phyloP scores from a whole-genome alignment of 768 basidiomycete genomes.

The Baorangia bicolor region DNA sequence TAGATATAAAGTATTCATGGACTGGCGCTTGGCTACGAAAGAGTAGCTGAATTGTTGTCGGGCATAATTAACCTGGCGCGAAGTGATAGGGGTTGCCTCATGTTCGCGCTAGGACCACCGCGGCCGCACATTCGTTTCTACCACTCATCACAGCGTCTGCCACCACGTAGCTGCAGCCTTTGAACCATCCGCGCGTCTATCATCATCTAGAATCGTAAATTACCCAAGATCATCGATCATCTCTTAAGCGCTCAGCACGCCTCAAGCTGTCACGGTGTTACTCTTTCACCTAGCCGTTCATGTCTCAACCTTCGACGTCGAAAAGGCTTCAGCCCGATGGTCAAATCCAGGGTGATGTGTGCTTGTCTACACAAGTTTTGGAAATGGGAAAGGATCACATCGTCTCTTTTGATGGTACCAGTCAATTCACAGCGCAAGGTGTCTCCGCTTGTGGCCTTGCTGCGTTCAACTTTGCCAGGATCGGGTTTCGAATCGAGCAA shows the following conservation, averaged over 20 bases:
- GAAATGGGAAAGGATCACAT: conserved; percentile 35
- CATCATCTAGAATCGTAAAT: neutral
- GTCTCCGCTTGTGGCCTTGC: conserved; percentile 65
- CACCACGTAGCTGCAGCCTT: neutral
- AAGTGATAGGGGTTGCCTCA: too few species aligned
- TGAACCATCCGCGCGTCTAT: neutral
- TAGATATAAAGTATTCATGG: too few species aligned
- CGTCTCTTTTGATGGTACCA: conserved; percentile 49
- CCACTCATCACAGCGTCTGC: neutral
- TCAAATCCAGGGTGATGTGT: neutral
- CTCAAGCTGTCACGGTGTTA: too few species aligned
- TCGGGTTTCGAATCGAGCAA: conserved; percentile 39
- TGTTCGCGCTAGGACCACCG: too few species aligned
- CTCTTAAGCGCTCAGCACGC: neutral
- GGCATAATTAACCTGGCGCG: too few species aligned
- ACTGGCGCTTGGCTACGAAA: too few species aligned
- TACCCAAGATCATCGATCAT: neutral
- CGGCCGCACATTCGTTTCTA: neutral
- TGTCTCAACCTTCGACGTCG: neutral
- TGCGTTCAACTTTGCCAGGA: conserved; percentile 60
- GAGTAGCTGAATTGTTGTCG: too few species aligned
- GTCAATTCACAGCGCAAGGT: conserved; percentile 51
- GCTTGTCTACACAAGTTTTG: conserved; percentile 17
- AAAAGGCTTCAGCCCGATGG: neutral
- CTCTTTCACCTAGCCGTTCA: neutral